Conservation (phyloP, 2,329 filamentous ascomycete species). For the Colletotrichum truncatum region DNA sequence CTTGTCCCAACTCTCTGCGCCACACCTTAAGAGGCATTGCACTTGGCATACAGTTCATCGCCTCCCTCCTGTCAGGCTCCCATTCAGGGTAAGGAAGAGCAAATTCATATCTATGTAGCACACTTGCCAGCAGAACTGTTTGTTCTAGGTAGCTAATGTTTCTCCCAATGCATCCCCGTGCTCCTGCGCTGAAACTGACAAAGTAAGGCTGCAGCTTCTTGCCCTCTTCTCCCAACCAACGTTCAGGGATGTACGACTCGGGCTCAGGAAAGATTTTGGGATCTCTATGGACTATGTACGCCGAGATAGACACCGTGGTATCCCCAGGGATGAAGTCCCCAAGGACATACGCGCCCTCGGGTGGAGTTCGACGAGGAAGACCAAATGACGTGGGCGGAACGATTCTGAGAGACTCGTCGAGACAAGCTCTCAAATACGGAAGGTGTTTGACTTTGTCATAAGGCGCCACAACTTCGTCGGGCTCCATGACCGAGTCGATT, state of each 20-base stretch:
- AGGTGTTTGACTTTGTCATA: slow-evolving; percentile 61
- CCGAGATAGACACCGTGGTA: slow-evolving; percentile 49
- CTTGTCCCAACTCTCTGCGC: not conserved
- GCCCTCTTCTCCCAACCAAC: slow-evolving; percentile 47
- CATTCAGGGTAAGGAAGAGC: slow-evolving; percentile 4
- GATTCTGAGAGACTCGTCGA: slow-evolving; percentile 59
- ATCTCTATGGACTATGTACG: slow-evolving; percentile 35
- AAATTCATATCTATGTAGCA: slow-evolving; percentile 53
- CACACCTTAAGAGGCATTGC: slow-evolving; percentile 10
- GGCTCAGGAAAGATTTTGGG: slow-evolving; percentile 36
- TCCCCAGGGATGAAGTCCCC: slow-evolving; percentile 52
- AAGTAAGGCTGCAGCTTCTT: slow-evolving; percentile 48
- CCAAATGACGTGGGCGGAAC: slow-evolving; percentile 52
- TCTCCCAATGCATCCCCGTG: slow-evolving; percentile 35
- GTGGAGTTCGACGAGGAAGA: slow-evolving; percentile 53
- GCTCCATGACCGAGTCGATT: slow-evolving; percentile 50
- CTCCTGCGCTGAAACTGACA: slow-evolving; percentile 43
- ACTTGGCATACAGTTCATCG: slow-evolving; percentile 9
- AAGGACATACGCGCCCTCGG: slow-evolving; percentile 50
- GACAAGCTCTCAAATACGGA: slow-evolving; percentile 59
- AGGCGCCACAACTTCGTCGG: slow-evolving; percentile 52
- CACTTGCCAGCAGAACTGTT: slow-evolving; percentile 49
- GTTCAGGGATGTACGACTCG: slow-evolving; percentile 36
- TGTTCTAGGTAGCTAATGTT: slow-evolving; percentile 55
- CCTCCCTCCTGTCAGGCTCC: not conserved